Evolutionary conservation across 805 yeast genomes (phyloP), one percentile per base, ranked within the genome.

Genomic region (Ogataea polymorpha): DNA sequence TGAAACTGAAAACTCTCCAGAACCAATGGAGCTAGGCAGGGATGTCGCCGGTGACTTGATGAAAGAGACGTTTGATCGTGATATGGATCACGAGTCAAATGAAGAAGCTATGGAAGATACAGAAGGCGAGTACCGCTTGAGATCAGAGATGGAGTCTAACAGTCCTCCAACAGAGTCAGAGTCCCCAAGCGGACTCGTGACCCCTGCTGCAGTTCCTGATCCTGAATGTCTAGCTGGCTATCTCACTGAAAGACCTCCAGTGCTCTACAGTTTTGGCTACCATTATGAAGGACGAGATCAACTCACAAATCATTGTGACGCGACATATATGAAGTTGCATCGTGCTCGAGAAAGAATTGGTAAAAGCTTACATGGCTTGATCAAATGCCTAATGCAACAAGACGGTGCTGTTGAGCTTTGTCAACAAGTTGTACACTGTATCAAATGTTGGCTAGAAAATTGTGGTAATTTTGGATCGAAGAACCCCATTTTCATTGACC

Each of bases 341-440:
- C 68, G 72, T 9, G 58, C 78, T 6, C 73, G 95, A 37, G 70
- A 75, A 17, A 55, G 66, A 23, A 69, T 88, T 29, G 67, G 68
- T 6, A 47, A 70, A 44, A 68, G 77, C 31, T 71, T 90, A 40
- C 95, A 86, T 54, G 66, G 67, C 5, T 58, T 86, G 4, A 74
- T 70, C 40, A 53, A 61, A 7, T 74, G 71, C 48, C 61, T 88
- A 42, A 52, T 62, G 6, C 59, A 67, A 1, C 73, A 72, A 32
- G 79, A 75, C 29, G 88, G 86, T 45, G 82, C 86, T 45, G 75
- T 84, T 6, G 74, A 76, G 10, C 57, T 84, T 5, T 74, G 81
- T 56, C 78, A 78, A 46, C 75, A 79, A 33, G 70, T 82, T 24
- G 62, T 88, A 23, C 76, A 78, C 53, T 80, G 82, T 3, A 57